Evolutionary conservation across 306 rosid genomes (phyloP), one percentile per base, ranked within the genome.

Genomic region (Mimosa bimucronata): DNA sequence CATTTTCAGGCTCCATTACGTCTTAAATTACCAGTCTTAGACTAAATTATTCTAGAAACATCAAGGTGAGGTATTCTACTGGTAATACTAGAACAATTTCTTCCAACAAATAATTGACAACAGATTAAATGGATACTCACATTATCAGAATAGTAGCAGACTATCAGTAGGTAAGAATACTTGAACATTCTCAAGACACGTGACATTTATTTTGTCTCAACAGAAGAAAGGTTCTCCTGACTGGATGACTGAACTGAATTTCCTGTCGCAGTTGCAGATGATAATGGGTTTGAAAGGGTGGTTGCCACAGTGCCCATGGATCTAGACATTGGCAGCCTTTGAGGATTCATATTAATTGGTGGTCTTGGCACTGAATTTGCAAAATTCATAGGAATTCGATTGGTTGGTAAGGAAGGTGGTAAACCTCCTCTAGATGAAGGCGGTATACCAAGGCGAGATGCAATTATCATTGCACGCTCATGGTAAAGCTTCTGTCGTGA

Each of bases 401-500:
- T 88, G 60, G 85, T 34, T 28, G 94, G 88, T 53, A 88, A 26
- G 15, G 87, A 67, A 25, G 90, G 78, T 6, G 94, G 87, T 55
- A 80, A 73, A 42, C 71, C 87, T 78, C 71, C 87, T 78, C 91
- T 88, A 58, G 93, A 86, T 0, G 94, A 82, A 61, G 89, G 83
- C 5, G 91, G 89, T 71, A 88, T 9, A 45, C 94, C 97, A 14
- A 90, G 88, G 57, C 93, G 88, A 64, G 89, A 80, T 29, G 97
- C 94, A 65, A 90, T 92, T 78, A 92, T 90, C 83, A 87, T 79
- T 28, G 93, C 90, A 40, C 97, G 88, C 44, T 90, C 97, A 68
- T 89, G 93, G 91, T 83, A 92, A 31, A 92, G 94, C 79, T 86
- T 89, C 85, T 92, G 97, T 86, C 91, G 88, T 72, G 92, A 86